Conservation (phyloP, 495 filamentous ascomycete genomes). For the Aspergillus leporis region DNA sequence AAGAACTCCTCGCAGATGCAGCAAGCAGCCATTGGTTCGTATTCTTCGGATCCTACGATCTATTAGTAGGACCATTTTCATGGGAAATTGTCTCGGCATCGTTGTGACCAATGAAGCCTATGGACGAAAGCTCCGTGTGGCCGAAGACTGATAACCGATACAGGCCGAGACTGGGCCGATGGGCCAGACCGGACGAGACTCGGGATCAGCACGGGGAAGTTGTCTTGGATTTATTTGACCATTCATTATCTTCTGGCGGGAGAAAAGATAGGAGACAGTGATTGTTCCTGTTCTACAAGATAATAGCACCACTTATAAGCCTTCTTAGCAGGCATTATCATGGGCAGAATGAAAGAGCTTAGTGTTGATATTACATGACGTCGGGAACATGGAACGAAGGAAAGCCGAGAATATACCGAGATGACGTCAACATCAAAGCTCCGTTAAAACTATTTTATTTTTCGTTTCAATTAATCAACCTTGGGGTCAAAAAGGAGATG, state of each 20-base stretch:
- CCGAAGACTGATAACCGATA: constrained; percentile 42
- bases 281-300: background rate
- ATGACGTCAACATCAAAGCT: constrained; percentile 27
- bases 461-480: too few relatives aligned
- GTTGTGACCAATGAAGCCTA: background rate
- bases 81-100: background rate
- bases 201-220: constrained; percentile 9
- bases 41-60: background rate
- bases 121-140: constrained; percentile 35
- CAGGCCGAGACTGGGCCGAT: constrained; percentile 29
- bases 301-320: background rate
- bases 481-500: background rate
- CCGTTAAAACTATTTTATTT: background rate
- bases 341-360: background rate
- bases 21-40: background rate
- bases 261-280: background rate
- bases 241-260: too few relatives aligned
- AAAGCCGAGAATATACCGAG: constrained; percentile 29
- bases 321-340: background rate
- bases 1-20: background rate
- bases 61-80: background rate
- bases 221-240: background rate
- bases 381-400: constrained; percentile 5
- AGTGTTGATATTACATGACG: background rate
- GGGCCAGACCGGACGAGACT: constrained; percentile 20